Percentiles rank a stretch among this genome's conserved stretches.
Evolutionary conservation across 1,284 basidiomycete genomes (phyloP).

Genomic region (Leccinum fuscescens): DNA sequence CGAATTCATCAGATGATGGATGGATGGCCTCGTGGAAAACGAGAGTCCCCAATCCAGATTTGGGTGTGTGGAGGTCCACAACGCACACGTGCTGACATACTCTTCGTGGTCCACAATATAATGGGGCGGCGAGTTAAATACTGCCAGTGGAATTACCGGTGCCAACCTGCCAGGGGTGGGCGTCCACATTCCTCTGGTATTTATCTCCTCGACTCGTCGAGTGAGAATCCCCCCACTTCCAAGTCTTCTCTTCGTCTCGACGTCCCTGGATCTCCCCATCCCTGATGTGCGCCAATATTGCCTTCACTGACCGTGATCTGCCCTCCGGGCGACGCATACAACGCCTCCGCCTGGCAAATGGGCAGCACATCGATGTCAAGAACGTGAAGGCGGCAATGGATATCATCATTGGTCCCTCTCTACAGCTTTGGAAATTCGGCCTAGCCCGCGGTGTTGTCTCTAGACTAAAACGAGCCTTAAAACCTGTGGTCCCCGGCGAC

Average conservation of each 20-base stretch:
- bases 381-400: conserved; percentile 19
- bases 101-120: conserved; percentile 7
- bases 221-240: background rate
- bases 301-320: conserved; percentile 3
- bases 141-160: background rate
- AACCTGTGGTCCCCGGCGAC: conserved; percentile 4
- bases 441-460: conserved; percentile 4
- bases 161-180: background rate
- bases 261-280: background rate
- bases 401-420: conserved; percentile 24
- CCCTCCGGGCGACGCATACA: conserved; percentile 6
- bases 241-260: background rate
- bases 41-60: conserved; percentile 16
- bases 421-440: conserved; percentile 23
- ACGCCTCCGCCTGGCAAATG: conserved; percentile 15
- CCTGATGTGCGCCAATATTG: conserved; percentile 17
- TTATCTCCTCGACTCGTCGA: conserved; percentile 7
- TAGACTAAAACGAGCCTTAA: conserved; percentile 8
- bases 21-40: conserved; percentile 19
- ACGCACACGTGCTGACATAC: conserved; percentile 18
- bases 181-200: conserved; percentile 1
- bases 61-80: conserved; percentile 23
- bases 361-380: conserved; percentile 16
- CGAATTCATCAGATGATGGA: conserved; percentile 8
- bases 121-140: conserved; percentile 29